Conservation (phyloP, 2,329 filamentous ascomycete species). For the Hypoxylon sp. region DNA sequence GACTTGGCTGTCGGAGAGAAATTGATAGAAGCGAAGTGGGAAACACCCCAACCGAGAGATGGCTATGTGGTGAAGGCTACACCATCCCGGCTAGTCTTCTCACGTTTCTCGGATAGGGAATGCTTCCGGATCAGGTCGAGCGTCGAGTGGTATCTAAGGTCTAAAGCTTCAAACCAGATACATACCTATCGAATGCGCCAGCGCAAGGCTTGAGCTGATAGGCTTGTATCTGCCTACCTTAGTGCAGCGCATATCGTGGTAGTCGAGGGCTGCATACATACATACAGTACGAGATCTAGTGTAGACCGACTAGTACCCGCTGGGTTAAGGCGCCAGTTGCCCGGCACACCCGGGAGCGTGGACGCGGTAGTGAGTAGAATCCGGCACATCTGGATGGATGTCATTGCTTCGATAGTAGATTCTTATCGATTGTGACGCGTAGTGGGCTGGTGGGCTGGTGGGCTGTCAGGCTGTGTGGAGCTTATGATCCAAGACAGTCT, state of each 20-base stretch:
- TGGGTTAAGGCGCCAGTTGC: constrained; percentile 26
- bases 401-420: constrained; percentile 12
- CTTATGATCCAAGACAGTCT: constrained; percentile 28
- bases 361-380: constrained; percentile 27
- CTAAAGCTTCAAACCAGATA: constrained; percentile 10
- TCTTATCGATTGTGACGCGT: constrained; percentile 6
- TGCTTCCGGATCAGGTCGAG: constrained; percentile 6
- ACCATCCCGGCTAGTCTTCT: neutral
- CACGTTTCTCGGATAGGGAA: neutral
- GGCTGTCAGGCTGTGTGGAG: constrained; percentile 10
- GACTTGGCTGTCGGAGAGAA: neutral
- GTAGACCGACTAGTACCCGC: constrained; percentile 21
- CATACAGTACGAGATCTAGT: constrained; percentile 20
- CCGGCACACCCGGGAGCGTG: constrained; percentile 31
- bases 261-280: constrained; percentile 25
- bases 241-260: constrained; percentile 3
- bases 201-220: constrained; percentile 34
- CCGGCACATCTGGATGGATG: constrained; percentile 35
- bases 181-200: neutral
- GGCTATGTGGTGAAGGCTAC: neutral
- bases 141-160: neutral
- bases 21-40: neutral
- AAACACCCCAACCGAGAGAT: neutral
- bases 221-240: constrained; percentile 23
- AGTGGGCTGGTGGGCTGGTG: constrained; percentile 9